Conservation (phyloP, 2,329 filamentous ascomycete species). For the Arthrobotrys sphaeroides region DNA sequence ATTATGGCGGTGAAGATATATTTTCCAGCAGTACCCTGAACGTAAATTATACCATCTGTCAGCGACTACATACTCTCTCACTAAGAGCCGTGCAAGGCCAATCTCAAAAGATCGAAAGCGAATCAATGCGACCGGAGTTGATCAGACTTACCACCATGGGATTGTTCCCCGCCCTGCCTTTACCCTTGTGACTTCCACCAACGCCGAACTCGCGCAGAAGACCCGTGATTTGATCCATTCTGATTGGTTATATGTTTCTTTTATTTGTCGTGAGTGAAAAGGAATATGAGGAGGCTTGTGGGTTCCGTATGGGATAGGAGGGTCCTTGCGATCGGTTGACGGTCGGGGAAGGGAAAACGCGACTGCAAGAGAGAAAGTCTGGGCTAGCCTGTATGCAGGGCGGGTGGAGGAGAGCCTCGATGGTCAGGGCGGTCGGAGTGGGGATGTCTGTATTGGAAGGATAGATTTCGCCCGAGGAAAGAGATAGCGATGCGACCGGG, state of each 20-base stretch:
- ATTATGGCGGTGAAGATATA: conserved; percentile 50
- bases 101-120: neutral
- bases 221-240: conserved; percentile 47
- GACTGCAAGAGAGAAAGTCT: neutral
- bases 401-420: neutral
- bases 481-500: conserved; percentile 18
- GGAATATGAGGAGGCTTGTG: neutral
- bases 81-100: too few relatives aligned
- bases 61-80: too few relatives aligned
- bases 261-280: neutral
- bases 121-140: neutral
- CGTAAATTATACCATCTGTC: neutral
- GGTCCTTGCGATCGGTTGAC: conserved; percentile 32
- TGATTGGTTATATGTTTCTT: conserved; percentile 1
- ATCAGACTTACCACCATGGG: conserved; percentile 30
- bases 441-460: neutral
- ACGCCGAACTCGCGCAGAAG: conserved; percentile 44
- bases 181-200: conserved; percentile 37
- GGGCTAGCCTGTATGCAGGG: conserved; percentile 15
- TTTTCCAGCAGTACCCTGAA: conserved; percentile 47
- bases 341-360: neutral
- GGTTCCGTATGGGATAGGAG: conserved; percentile 23
- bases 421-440: neutral
- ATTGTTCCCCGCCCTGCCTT: conserved; percentile 33
- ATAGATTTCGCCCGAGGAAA: neutral